Percentiles rank a stretch among this genome's conserved stretches.
Evolutionary conservation across 2,329 filamentous ascomycete genomes (phyloP).

Genomic region (Didymella sp.): DNA sequence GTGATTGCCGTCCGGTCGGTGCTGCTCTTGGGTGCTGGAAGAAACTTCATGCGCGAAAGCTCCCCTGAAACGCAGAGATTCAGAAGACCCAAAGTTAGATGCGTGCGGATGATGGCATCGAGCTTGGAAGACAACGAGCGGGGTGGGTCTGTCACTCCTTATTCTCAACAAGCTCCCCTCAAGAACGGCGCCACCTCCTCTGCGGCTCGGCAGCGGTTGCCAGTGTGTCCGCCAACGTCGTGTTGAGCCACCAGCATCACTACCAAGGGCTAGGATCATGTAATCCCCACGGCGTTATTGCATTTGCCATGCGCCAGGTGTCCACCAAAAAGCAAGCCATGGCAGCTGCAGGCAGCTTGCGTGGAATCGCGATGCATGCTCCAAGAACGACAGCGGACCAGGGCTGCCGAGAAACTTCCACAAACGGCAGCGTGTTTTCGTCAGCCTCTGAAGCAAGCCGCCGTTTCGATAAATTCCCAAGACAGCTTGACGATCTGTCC

Average conservation of each 20-base stretch:
- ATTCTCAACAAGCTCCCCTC: conserved; percentile 17
- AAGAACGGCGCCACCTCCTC: not conserved
- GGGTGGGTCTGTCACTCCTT: conserved; percentile 14
- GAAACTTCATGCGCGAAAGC: conserved; percentile 15
- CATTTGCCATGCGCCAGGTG: conserved; percentile 21
- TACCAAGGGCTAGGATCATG: conserved; percentile 7
- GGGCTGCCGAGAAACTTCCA: conserved; percentile 5
- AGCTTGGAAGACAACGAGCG: conserved; percentile 1
- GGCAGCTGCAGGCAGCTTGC: conserved; percentile 9
- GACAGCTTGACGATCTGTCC: conserved; percentile 1
- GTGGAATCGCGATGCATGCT: conserved; percentile 8
- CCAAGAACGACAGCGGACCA: conserved; percentile 15
- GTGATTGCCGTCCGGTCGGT: conserved; percentile 20
- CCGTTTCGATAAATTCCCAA: conserved; percentile 22
- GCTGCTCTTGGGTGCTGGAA: conserved; percentile 15
- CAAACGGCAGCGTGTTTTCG: conserved; percentile 1
- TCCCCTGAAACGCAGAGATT: conserved; percentile 14
- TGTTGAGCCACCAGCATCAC: conserved; percentile 20
- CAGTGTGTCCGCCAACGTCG: conserved; percentile 19
- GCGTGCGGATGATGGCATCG: conserved; percentile 12
- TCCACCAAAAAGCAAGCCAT: conserved; percentile 13
- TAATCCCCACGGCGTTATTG: conserved; percentile 16
- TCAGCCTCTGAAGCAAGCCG: conserved; percentile 25
- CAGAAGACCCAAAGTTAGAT: conserved; percentile 18
- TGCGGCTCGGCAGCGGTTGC: conserved; percentile 19